Base-by-base conservation (phyloP, 768 basidiomycete species). In the Termitomyces sp. region DNA sequence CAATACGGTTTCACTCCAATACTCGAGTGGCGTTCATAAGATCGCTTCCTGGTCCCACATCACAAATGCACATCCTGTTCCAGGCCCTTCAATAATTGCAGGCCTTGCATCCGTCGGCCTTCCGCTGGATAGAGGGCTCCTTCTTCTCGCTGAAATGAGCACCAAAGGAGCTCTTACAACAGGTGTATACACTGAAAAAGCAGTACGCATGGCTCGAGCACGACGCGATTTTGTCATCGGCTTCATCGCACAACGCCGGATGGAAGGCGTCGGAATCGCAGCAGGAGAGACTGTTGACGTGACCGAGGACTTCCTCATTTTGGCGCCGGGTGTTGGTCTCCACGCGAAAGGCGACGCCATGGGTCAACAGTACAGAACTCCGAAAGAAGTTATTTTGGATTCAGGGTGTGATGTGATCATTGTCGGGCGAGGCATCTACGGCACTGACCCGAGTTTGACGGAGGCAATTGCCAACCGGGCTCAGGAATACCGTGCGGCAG, bases 21-120 rank as follows among this genome's bases (percentile, higher is more conserved):
- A 99, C 75, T 90, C 93, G 1, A 84, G 87, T 43, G 97, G 97
- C 20, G 81, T 95, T 14, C 89, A 98, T 77, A 91, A 87, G 68
- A 98, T 98, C 69, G 89, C 96, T 35, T 86, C 81, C 50, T 99
- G 97, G 97, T 84, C 97, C 12, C 93, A 99, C 68, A 85, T 99
- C 67, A 98, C 95, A 54, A 98, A 99, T 71, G 97, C 97, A 2
- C 97, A 98, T 72, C 85, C 90, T 10, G 86, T 98, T 38, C 95
- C 97, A 2, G 97, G 97, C n/a, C 93, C 95, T 3, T 94, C 94
- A 14, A 87, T 98, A 64, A 82, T 99, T 63, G 79, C 84, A n/a
- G 96, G 97, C 16, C 88, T 99, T 35, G 78, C 90, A 2, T 87
- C 88, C 6, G 84, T 98, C 40, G 97, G 97, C 43, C 73, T 87